A percentile compares a stretch with the other conserved stretches of the same genome.
Evolutionary conservation across 2,329 filamentous ascomycete genomes (phyloP).

Genomic region (Capronia coronata): DNA sequence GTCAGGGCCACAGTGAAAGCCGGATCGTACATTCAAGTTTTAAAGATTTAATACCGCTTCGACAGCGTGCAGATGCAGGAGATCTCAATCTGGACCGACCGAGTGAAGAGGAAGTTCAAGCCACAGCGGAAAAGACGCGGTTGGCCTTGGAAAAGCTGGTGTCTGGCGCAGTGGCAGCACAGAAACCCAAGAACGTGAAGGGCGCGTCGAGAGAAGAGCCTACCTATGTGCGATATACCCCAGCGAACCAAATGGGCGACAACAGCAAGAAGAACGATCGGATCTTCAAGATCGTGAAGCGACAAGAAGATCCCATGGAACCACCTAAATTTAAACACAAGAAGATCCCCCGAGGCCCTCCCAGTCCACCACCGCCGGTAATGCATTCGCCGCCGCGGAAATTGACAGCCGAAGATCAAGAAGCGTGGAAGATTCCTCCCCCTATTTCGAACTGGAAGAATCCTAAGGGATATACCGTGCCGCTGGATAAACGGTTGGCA

Average conservation of each 20-base stretch:
- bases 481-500: conserved; percentile 88
- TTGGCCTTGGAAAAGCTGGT: conserved; percentile 77
- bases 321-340: conserved; percentile 99
- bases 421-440: conserved; percentile 87
- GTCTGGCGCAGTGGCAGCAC: conserved; percentile 76
- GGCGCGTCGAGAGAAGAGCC: conserved; percentile 72
- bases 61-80: conserved; percentile 86
- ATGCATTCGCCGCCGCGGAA: conserved; percentile 94
- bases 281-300: conserved; percentile 97
- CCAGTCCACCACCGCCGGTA: conserved; percentile 84
- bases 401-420: conserved; percentile 92
- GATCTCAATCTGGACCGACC: conserved; percentile 83
- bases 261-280: conserved; percentile 78
- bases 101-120: conserved; percentile 73
- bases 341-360: conserved; percentile 84
- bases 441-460: conserved; percentile 99
- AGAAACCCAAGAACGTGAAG: conserved; percentile 91
- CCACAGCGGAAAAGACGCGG: conserved; percentile 80
- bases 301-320: conserved; percentile 90
- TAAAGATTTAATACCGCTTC: conserved; percentile 89
- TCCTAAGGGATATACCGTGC: conserved; percentile 94
- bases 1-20: conserved; percentile 75
- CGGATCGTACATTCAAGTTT: conserved; percentile 91
- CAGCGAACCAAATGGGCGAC: conserved; percentile 94
- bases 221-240: conserved; percentile 92